Evolutionary conservation across 495 filamentous ascomycete species (phyloP).

Genomic region (Penicillium crystallinum): DNA sequence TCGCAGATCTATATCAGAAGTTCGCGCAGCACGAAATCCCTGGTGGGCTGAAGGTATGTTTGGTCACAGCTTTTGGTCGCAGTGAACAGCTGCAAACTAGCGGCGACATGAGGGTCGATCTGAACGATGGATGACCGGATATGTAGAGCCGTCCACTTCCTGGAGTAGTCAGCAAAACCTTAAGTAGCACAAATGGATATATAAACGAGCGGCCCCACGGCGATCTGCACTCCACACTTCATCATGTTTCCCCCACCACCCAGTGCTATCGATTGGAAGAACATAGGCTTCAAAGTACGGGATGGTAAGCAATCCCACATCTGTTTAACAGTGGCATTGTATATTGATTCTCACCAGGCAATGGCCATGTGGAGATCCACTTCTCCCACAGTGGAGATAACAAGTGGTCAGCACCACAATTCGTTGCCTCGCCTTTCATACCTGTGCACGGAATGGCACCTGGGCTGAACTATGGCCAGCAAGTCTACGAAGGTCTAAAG

Average conservation of each 20-base stretch:
- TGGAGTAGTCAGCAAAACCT: too few species aligned
- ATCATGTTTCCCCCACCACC: conserved; percentile 73
- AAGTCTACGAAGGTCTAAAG: conserved; percentile 92
- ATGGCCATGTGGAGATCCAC: conserved; percentile 34
- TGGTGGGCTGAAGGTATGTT: conserved; percentile 22
- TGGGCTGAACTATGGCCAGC: conserved; percentile 86
- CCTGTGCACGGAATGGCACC: conserved; percentile 86
- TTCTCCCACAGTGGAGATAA: conserved; percentile 31
- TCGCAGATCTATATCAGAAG: conserved; percentile 17
- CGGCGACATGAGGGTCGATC: conserved; percentile 2
- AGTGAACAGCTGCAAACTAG: neutral
- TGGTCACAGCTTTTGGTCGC: conserved; percentile 24
- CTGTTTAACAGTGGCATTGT: neutral
- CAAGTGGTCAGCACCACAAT: conserved; percentile 67
- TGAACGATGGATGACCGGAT: neutral
- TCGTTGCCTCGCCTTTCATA: conserved; percentile 73
- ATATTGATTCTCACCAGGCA: conserved; percentile 13
- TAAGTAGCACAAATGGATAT: neutral
- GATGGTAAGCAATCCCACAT: conserved; percentile 56
- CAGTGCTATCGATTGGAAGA: conserved; percentile 71
- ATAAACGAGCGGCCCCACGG: neutral
- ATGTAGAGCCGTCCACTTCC: too few species aligned
- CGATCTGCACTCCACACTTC: neutral
- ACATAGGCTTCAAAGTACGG: conserved; percentile 85
- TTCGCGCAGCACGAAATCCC: conserved; percentile 21